These are phyloP conservation scores for Rosa lucieae DNA, from an alignment of 306 rosid species.

Conservation along the genomic window DNA sequence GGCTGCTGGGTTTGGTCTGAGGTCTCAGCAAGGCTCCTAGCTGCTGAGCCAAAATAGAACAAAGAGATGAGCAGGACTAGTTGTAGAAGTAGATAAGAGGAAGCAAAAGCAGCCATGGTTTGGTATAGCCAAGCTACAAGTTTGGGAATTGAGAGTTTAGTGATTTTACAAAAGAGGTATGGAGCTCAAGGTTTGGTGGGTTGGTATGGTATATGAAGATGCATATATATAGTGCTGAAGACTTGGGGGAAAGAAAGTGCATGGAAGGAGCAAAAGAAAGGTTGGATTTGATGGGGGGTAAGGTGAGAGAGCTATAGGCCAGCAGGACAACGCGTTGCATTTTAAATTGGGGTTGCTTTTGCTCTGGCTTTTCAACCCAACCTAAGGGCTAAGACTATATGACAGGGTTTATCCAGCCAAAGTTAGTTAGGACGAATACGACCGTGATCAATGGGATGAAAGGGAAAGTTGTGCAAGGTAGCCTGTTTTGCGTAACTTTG, in stretches of 20 bases:
- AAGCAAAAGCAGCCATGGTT: conserved; percentile 20
- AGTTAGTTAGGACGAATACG: neutral
- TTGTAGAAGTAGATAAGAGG: neutral
- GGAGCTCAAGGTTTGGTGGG: neutral
- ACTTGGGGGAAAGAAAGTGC: neutral
- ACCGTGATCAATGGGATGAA: neutral
- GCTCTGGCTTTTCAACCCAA: conserved; percentile 36
- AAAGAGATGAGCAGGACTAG: conserved; percentile 27
- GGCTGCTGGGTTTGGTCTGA: conserved; percentile 37
- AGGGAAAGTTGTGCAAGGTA: neutral
- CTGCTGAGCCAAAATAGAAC: conserved; percentile 38
- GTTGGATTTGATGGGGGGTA: neutral
- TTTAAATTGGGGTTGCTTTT: neutral
- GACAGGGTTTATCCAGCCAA: neutral
- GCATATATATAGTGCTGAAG: too few relatives aligned
- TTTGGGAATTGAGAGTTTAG: neutral
- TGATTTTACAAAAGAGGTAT: neutral
- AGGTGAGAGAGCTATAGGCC: neutral
- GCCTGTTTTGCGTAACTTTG: neutral
- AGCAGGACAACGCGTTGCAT: conserved; percentile 5
- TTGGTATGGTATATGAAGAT: neutral
- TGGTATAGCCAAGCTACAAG: neutral
- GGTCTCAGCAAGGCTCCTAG: conserved; percentile 40
- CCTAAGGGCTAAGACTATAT: neutral
- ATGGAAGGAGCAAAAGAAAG: neutral